Conservation (phyloP, 257 asterid species). For the Solanum bulbocastanum region DNA sequence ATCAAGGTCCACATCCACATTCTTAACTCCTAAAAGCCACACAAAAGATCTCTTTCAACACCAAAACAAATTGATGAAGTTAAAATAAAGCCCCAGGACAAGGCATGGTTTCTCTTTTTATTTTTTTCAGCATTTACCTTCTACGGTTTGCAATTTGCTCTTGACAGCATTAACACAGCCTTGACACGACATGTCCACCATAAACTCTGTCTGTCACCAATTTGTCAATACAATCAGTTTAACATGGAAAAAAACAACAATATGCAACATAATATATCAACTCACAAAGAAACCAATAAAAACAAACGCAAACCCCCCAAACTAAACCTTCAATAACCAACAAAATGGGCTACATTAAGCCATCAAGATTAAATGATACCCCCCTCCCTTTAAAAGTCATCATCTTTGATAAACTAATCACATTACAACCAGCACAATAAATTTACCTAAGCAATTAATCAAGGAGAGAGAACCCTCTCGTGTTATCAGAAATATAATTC, state of each 20-base stretch:
- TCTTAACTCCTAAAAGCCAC: conserved; percentile 57
- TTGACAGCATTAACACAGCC: conserved; percentile 83
- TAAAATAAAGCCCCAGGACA: not conserved
- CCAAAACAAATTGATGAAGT: not conserved
- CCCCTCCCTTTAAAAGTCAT: not conserved
- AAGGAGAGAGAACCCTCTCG: not conserved
- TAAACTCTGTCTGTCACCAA: conserved; percentile 67
- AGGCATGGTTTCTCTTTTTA: not conserved
- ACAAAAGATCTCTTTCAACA: not conserved
- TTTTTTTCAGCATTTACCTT: conserved; percentile 37
- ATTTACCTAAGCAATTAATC: not conserved
- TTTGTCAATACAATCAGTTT: not conserved
- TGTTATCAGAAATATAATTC: not conserved
- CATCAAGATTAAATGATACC: not conserved
- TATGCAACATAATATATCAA: not conserved
- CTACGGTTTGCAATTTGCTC: conserved; percentile 62
- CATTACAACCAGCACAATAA: not conserved
- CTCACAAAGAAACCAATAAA: not conserved
- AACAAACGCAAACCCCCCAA: not conserved
- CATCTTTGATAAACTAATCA: not conserved
- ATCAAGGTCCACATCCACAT: conserved; percentile 68
- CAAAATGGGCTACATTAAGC: not conserved
- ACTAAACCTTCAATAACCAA: not conserved
- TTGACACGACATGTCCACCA: conserved; percentile 92
- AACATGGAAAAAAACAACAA: not conserved